Evolutionary conservation across 75 land plant species (phyloP).

Genomic region (Sequoia sempervirens): DNA sequence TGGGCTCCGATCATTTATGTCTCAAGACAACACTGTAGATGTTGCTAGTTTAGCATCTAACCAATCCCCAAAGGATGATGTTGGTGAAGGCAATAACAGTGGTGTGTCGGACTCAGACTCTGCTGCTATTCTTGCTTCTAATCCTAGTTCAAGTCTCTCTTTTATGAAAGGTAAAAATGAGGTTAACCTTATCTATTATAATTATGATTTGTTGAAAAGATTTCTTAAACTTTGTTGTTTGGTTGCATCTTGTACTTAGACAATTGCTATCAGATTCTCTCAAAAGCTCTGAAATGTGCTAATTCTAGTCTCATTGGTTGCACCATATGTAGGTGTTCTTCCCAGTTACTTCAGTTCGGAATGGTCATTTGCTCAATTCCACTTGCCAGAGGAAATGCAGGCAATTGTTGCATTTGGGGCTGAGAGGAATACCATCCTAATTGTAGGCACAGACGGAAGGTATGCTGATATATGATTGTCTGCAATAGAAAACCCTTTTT

Average conservation of each 20-base stretch:
- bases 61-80: constrained; percentile 11
- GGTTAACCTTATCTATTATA: not conserved
- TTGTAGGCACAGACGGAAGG: constrained; percentile 89
- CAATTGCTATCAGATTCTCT: not conserved
- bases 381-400: constrained; percentile 57
- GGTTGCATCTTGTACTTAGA: not conserved
- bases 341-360: constrained; percentile 92
- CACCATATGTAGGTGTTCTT: constrained; percentile 57
- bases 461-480: constrained; percentile 12
- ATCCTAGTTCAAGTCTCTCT: constrained; percentile 56
- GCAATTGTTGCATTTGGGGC: constrained; percentile 82
- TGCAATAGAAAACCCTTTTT: not conserved
- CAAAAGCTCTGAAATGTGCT: not conserved
- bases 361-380: constrained; percentile 96
- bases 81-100: constrained; percentile 10
- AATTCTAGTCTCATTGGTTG: not conserved
- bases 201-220: not conserved
- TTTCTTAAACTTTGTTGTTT: constrained; percentile 1
- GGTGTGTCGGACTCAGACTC: constrained; percentile 16
- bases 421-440: constrained; percentile 66
- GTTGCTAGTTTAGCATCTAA: constrained; percentile 6
- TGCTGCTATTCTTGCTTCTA: constrained; percentile 17
- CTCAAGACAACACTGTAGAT: constrained; percentile 5
- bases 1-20: constrained; percentile 41
- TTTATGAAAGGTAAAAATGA: constrained; percentile 67